Evolutionary conservation across 225 moss, liverwort and hornwort genomes (phyloP).

Genomic region (Climacium dendroides): DNA sequence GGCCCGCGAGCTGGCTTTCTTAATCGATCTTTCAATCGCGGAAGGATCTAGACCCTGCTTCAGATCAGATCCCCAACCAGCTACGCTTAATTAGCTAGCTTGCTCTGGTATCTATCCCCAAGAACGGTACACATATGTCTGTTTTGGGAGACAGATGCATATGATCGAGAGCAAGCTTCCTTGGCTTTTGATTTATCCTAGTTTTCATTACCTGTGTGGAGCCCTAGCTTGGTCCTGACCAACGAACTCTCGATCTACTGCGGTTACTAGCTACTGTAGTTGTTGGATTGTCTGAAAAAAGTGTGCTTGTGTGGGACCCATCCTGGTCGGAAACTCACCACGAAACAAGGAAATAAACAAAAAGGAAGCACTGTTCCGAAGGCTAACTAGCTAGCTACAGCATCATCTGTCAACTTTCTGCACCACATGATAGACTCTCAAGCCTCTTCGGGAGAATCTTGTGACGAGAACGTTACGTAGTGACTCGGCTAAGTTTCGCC

Average conservation of each 20-base stretch:
- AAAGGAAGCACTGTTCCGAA: neutral
- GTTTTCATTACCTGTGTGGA: neutral
- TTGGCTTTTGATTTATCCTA: neutral
- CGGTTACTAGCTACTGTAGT: neutral
- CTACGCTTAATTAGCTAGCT: neutral
- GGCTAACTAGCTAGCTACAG: neutral
- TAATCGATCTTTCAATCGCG: neutral
- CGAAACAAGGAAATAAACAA: neutral
- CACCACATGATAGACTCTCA: neutral
- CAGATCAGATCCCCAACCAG: neutral
- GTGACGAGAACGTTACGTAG: neutral
- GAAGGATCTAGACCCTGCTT: neutral
- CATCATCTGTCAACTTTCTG: neutral
- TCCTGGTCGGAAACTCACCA: constrained; percentile 1
- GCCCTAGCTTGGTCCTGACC: neutral
- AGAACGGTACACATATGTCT: neutral
- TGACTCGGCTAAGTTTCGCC: neutral
- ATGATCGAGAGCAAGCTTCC: neutral
- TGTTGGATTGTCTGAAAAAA: neutral
- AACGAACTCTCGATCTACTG: neutral
- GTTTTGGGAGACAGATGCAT: neutral
- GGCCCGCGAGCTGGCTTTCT: neutral
- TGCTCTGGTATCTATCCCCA: neutral
- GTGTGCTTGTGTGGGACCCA: neutral
- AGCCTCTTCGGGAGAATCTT: neutral